Evolutionary conservation across 192 early-diverging fungal species (phyloP), one percentile per base, ranked within the genome.

Genomic region (Entophlyctis luteolus): DNA sequence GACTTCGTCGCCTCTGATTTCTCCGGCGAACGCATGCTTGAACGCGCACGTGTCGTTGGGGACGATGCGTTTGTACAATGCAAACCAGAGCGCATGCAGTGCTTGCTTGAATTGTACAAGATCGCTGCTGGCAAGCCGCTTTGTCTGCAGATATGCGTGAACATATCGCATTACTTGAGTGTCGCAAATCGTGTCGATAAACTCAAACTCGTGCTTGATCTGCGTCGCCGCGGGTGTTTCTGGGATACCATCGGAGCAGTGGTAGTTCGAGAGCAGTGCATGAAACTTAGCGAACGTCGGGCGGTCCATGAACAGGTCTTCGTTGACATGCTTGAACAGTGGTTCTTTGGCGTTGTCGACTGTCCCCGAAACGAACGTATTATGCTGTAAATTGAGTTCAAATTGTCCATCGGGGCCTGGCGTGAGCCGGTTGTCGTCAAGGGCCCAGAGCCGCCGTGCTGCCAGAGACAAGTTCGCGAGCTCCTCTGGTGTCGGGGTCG

Each of bases 41-140:
- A 77, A 77, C 3, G 75, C 67, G n/a, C 65, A 75, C 8, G 72
- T 65, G 48, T 77, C 75, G 42, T 70, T 65, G 6, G 33, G 38
- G 47, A 50, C 55, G 28, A 67, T 37, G 0, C 71, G 27, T 53
- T 70, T 76, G 62, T 74, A 76, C 1, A 69, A 37, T 46, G 63
- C 58, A 62, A 76, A 76, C 74, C 74, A 76, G n/a, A 72, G 45
- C n/a, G 56, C 55, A 23, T 49, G n/a, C 33, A 68, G n/a, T 36
- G 50, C 34, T 6, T 25, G 4, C 5, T 55, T 59, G 25, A 70
- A 62, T 16, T 60, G 45, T 14, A 12, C 35, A 12, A 22, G 55
- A 34, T 56, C 55, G 10, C 12, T 8, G 22, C 10, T 12, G 22
- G 32, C 23, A 18, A 33, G 23, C n/a, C 36, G 22, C 31, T 62